Evolutionary conservation across 805 yeast genomes (phyloP).

Genomic region (Kodamaea leandrae): DNA sequence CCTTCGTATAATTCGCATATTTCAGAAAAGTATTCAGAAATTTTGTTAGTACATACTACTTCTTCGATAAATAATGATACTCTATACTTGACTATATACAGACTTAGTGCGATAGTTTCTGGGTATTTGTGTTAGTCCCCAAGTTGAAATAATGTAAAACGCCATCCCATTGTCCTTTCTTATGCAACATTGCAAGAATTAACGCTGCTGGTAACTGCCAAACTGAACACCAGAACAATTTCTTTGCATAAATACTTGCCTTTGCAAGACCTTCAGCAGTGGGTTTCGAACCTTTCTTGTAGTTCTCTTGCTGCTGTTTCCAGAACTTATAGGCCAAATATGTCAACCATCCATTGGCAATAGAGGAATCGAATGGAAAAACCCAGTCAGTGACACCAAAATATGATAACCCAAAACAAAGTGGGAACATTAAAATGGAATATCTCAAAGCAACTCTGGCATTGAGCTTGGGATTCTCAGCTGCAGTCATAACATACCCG

Average conservation of each 20-base stretch:
- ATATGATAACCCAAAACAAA: slow-evolving; percentile 79
- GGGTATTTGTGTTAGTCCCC: not conserved
- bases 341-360: slow-evolving; percentile 84
- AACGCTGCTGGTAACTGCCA: slow-evolving; percentile 90
- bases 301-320: slow-evolving; percentile 71
- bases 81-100: slow-evolving; percentile 3
- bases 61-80: no score
- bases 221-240: slow-evolving; percentile 90
- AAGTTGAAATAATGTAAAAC: slow-evolving; percentile 26
- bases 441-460: slow-evolving; percentile 92
- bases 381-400: slow-evolving; percentile 79
- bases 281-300: slow-evolving; percentile 42
- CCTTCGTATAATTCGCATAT: no score
- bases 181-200: slow-evolving; percentile 90
- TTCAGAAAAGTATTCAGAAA: no score
- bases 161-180: slow-evolving; percentile 90
- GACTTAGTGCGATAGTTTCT: slow-evolving; percentile 2
- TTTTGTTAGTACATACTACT: no score
- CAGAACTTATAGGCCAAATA: slow-evolving; percentile 80
- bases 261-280: slow-evolving; percentile 54
- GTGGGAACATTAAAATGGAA: slow-evolving; percentile 89
- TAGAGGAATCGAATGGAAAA: slow-evolving; percentile 76
- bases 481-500: slow-evolving; percentile 97
- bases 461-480: slow-evolving; percentile 84
- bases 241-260: slow-evolving; percentile 73